Conservation (phyloP, 495 filamentous ascomycete species). For the Aspergillus sclerotioniger region DNA sequence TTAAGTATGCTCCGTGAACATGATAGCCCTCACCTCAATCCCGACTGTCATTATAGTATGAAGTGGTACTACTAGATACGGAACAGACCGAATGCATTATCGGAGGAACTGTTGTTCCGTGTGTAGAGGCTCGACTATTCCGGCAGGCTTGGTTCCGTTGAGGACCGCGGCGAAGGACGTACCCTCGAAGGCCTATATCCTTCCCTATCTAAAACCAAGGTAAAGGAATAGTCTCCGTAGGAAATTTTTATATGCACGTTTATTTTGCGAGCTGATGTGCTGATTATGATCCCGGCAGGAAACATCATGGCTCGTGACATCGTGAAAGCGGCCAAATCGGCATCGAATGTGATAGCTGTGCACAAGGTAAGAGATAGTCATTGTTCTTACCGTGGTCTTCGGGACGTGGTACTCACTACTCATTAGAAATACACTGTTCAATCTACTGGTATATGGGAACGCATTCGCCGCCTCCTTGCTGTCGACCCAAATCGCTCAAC, state of each 20-base stretch:
- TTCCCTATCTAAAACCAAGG: too few relatives aligned
- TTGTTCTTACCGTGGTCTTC: not conserved
- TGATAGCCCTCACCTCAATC: too few relatives aligned
- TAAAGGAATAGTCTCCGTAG: too few relatives aligned
- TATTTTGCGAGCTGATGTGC: not conserved
- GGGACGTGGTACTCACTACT: not conserved
- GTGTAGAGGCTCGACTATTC: not conserved
- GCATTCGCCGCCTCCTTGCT: constrained; percentile 71
- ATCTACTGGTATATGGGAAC: constrained; percentile 85
- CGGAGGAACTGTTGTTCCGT: constrained; percentile 13
- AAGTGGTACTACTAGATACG: not conserved
- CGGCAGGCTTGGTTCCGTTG: too few relatives aligned
- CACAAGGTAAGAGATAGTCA: constrained; percentile 30
- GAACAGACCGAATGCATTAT: too few relatives aligned
- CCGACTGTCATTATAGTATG: too few relatives aligned
- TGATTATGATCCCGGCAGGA: constrained; percentile 18
- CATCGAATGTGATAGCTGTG: constrained; percentile 38
- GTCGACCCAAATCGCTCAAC: constrained; percentile 87
- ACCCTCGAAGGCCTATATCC: too few relatives aligned
- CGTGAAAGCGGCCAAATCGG: constrained; percentile 43
- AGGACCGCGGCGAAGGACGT: too few relatives aligned
- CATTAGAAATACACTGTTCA: constrained; percentile 97
- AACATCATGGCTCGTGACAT: constrained; percentile 42
- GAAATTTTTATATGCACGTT: not conserved
- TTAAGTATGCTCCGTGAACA: too few relatives aligned